Evolutionary conservation across 1,284 basidiomycete species (phyloP).

Genomic region (Rhodotorula sp.): DNA sequence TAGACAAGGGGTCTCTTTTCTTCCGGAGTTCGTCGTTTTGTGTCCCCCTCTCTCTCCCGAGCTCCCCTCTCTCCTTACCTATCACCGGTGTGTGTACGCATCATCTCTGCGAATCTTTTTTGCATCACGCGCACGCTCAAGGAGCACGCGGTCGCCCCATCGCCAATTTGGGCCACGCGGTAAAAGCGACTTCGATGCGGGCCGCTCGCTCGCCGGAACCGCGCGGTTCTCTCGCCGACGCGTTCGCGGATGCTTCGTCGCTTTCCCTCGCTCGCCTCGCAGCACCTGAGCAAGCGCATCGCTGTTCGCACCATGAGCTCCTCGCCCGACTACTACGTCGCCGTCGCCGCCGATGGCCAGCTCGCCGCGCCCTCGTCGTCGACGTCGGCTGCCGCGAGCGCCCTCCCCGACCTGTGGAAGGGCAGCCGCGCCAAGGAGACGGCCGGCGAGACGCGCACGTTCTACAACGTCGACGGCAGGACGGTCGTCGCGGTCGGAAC

Average conservation of each 20-base stretch:
- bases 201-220: not conserved
- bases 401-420: constrained; percentile 56
- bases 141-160: no score
- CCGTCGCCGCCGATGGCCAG: constrained; percentile 12
- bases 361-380: not conserved
- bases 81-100: no score
- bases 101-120: no score
- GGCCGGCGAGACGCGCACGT: constrained; percentile 62
- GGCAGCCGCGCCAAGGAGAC: constrained; percentile 57
- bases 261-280: not conserved
- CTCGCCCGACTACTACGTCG: constrained; percentile 25
- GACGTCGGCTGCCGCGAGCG: constrained; percentile 4
- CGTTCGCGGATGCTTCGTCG: not conserved
- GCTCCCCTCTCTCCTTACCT: no score
- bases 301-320: constrained; percentile 22
- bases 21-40: no score
- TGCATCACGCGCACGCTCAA: no score
- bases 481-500: constrained; percentile 39
- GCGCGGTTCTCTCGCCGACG: not conserved
- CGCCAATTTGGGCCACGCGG: no score
- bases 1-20: no score
- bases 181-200: no score
- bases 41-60: no score
- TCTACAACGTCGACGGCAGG: constrained; percentile 46
- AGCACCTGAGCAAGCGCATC: not conserved